Base-by-base conservation (phyloP, 129 eudicot species). In the Centrapalus pauciflorus region DNA sequence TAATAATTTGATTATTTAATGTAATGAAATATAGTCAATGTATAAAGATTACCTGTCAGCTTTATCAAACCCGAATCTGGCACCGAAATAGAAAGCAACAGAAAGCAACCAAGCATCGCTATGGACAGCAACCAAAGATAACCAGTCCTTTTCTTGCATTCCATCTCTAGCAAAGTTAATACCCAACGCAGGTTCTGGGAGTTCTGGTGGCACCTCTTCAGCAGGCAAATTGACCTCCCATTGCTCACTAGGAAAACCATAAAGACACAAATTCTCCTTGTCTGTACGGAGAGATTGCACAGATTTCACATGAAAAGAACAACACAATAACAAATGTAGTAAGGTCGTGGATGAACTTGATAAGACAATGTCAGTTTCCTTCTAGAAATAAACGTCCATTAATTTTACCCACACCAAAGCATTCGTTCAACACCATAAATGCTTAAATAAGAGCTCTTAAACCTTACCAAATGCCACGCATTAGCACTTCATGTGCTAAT, bases 221-320 rank as follows among this genome's bases (percentile, higher is more conserved):
- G 88, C 95, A n/a, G 97, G 97, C 50, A 83, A 67, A 81, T 90
- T 90, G 29, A 90, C 91, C 76, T 90, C 95, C 97, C 97, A 87
- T 57, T 77, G 85, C 85, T 82, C 97, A 76, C 81, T 84, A 4
- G 97, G 97, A 69, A 87, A 76, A 29, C 97, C 97, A 58, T 87
- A 87, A 79, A 87, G 69, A 69, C 95, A 84, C 80, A 90, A 75
- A 60, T 90, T 87, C 77, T 87, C 95, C 79, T 84, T 87, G 63
- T 87, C 95, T 87, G 80, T 54, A 55, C 14, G 64, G 58, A 62
- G 12, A 23, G 69, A 62, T 41, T 29, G 46, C 45, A 72, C 63
- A 46, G 37, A 4, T 33, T 50, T 37, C 49, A 66, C 70, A 64
- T 20, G 19, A 40, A 23, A 34, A 43, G 4, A 9, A 58, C 35